Evolutionary conservation across 768 basidiomycete genomes (phyloP).

Genomic region (Leccinum obscurum): DNA sequence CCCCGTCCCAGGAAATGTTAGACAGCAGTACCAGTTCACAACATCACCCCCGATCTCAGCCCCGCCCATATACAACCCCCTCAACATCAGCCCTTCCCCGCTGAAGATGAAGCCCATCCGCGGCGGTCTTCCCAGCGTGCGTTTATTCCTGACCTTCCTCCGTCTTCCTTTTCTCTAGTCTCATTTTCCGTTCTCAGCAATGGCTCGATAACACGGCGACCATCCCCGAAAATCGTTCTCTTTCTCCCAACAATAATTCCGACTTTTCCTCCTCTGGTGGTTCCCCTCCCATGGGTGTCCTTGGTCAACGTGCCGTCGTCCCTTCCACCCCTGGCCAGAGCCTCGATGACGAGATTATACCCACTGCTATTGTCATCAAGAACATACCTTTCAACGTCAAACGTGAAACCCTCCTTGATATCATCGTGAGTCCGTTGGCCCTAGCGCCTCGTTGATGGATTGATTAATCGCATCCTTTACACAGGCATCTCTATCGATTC

Average conservation of each 20-base stretch:
- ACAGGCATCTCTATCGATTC: slow-evolving; percentile 92
- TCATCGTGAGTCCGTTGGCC: slow-evolving; percentile 74
- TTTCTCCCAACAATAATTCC: slow-evolving; percentile 85
- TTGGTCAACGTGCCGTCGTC: slow-evolving; percentile 45
- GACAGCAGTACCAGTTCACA: slow-evolving; percentile 69
- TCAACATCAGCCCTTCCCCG: slow-evolving; percentile 65
- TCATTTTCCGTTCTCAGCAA: slow-evolving; percentile 53
- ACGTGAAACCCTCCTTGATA: slow-evolving; percentile 92
- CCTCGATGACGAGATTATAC: slow-evolving; percentile 90
- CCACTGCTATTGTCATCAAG: slow-evolving; percentile 99
- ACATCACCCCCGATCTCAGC: slow-evolving; percentile 60
- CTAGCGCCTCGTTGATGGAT: slow-evolving; percentile 1
- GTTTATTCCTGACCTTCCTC: slow-evolving; percentile 31
- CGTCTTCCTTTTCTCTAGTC: slow-evolving; percentile 23
- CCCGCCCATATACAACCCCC: slow-evolving; percentile 48
- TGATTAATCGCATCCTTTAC: slow-evolving; percentile 18
- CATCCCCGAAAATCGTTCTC: slow-evolving; percentile 68
- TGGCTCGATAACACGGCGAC: slow-evolving; percentile 69
- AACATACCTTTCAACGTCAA: slow-evolving; percentile 99
- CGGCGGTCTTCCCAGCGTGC: slow-evolving; percentile 70
- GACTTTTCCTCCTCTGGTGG: slow-evolving; percentile 88
- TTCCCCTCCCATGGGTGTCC: slow-evolving; percentile 61
- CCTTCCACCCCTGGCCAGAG: slow-evolving; percentile 53
- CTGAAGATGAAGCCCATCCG: slow-evolving; percentile 73
- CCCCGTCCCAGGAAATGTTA: slow-evolving; percentile 45